Base-by-base conservation (phyloP, 192 early-diverging fungal genomes). In the Linnemannia zychae region DNA sequence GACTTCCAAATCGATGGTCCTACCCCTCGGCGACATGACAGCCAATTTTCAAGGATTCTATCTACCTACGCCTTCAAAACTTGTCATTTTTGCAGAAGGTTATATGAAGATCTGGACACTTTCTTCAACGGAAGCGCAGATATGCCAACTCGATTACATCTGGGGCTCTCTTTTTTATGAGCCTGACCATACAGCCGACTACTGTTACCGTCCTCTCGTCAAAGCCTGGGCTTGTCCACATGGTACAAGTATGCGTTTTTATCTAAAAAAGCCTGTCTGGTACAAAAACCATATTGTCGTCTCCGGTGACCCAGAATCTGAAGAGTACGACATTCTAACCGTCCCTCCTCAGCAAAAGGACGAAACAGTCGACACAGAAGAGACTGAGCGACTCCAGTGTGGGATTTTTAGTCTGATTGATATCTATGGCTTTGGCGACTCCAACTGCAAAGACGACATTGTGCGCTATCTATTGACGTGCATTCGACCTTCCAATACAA, bases 31-130 rank as follows among this genome's bases (percentile, higher is more conserved):
- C 22, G 12, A 1, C 16, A 44, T 22, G 17, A 2, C 44, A 1
- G 15, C 28, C 37, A 7, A 5, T 3, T 44, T 44, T 18, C 13
- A 2, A 7, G 37, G 16, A 6, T 48, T 72, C 31, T 72, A 46
- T 24, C 4, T 72, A 3, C 47, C 71, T 6, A 17, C 5, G 60
- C 38, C 74, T 12, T 75, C 74, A 20, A 49, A 75, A 40, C 60
- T 75, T 37, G 20, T 34, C 11, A 16, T 75, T 11, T 22, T 75
- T 24, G 28, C 57, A 1, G 36, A 44, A 16, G 36, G n/a, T 4
- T 75, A 66, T 28, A 4, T 75, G 12, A 37, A 66, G 22, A 17
- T 75, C 33, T 75, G 74, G 74, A 28, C 12, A 7, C 57, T 75
- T 11, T 66, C 63, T 1, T 9, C 36, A 9, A 20, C 13, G 33